These are phyloP conservation scores for Tolypocladium ovalisporum DNA, from an alignment of 2,329 filamentous ascomycete species.

Conservation along the genomic window DNA sequence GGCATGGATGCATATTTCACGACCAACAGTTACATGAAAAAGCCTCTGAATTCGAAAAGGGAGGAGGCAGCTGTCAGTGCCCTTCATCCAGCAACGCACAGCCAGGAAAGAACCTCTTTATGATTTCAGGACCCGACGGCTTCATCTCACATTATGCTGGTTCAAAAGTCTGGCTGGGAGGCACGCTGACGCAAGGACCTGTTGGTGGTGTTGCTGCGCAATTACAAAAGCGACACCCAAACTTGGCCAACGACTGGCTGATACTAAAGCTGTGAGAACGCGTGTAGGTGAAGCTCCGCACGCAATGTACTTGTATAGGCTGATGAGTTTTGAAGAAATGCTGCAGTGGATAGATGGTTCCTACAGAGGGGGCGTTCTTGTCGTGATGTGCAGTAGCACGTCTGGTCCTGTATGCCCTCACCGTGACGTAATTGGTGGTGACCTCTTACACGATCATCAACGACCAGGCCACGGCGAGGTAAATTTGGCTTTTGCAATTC, in stretches of 20 bases:
- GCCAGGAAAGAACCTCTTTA: slow-evolving; percentile 52
- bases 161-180: slow-evolving; percentile 62
- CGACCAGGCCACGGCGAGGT: neutral
- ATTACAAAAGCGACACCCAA: slow-evolving; percentile 37
- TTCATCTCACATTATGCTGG: slow-evolving; percentile 78
- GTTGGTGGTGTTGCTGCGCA: slow-evolving; percentile 57
- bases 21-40: slow-evolving; percentile 17
- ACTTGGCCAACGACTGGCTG: slow-evolving; percentile 32
- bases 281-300: neutral
- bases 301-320: neutral
- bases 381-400: neutral
- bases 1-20: slow-evolving; percentile 16
- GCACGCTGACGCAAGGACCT: slow-evolving; percentile 63
- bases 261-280: slow-evolving; percentile 37
- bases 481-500: neutral
- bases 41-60: slow-evolving; percentile 19
- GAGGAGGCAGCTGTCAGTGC: slow-evolving; percentile 15
- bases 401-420: neutral
- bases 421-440: neutral
- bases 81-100: slow-evolving; percentile 7
- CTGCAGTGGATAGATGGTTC: neutral
- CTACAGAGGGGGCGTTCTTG: neutral
- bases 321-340: neutral
- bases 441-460: neutral
- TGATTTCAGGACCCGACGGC: slow-evolving; percentile 84